Base-by-base conservation (phyloP, 2,329 filamentous ascomycete genomes). In the Sclerotinia trifoliorum region DNA sequence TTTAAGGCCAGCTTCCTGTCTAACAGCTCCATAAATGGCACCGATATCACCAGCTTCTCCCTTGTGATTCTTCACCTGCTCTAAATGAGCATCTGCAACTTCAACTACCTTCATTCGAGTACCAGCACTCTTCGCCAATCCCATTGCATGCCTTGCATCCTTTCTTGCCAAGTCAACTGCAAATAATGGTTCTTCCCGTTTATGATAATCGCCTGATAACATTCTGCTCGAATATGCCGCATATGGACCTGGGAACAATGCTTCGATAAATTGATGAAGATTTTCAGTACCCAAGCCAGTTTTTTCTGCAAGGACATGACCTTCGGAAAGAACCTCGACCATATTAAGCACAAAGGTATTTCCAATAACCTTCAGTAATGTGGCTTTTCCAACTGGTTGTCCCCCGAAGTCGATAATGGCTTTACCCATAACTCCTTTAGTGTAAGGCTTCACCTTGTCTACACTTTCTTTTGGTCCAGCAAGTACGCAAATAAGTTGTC, bases 261-360 rank as follows among this genome's bases (percentile, higher is more conserved):
- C 80, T 74, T 90, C 86, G 69, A 96, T 82, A 76, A 93, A 90
- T 56, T 87, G 78, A 77, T 94, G 88, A 69, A 96, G 79, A 49
- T 88, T 86, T 1, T 88, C 86, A 0, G 83, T 84, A 2, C 92
- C 92, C 3, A 97, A 81, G 0, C 93, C 93, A 0, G 86, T 84
- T 79, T 94, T 94, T 79, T 97, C 93, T 6, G 92, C 92, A 7
- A 93, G 80, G 0, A 90, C 87, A 76, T 94, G 86, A 7, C 89
- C 90, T 80, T 96, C 92, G 1, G 91, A 88, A 5, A 97, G 81
- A 64, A 91, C 85, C 76, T 93, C 90, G 77, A 83, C 80, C 75
- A 83, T 92, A 80, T 91, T 91, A 52, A 96, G 78, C 74, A 97
- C 85, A 77, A 97, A 94, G 0, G 90, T 92, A 79, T 97, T 97